Conservation (phyloP, 2,329 filamentous ascomycete species). For the Pseudogymnoascus sp. region DNA sequence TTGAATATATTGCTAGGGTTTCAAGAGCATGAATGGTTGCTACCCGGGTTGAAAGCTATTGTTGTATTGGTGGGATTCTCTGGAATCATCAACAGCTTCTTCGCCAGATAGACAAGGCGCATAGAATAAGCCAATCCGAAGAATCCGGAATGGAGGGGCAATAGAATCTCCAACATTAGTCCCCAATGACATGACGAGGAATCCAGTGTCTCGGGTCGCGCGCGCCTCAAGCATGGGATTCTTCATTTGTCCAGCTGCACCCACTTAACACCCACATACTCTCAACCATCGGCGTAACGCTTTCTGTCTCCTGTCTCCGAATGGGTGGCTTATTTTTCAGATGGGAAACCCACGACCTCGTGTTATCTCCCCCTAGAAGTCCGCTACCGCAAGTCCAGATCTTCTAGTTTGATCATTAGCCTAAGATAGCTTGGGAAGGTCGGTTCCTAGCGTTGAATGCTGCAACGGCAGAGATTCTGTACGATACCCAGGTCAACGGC, state of each 20-base stretch:
- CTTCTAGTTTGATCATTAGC: background rate
- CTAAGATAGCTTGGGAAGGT: constrained; percentile 7
- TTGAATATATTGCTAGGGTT: constrained; percentile 1
- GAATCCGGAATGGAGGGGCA: too few relatives aligned
- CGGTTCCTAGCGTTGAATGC: background rate
- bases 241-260: background rate
- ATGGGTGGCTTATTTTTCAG: background rate
- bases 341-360: background rate
- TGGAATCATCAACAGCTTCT: background rate
- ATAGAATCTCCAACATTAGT: background rate
- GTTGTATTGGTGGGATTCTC: background rate
- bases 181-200: background rate
- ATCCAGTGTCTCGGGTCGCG: constrained; percentile 6
- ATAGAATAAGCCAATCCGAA: background rate
- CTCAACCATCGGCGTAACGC: background rate
- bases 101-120: background rate
- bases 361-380: background rate
- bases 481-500: constrained; percentile 1
- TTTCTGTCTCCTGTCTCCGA: background rate
- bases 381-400: background rate
- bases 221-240: background rate
- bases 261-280: background rate
- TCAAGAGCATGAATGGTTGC: background rate
- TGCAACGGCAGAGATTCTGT: constrained; percentile 6
- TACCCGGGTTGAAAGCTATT: background rate